Base-by-base conservation (phyloP, 768 basidiomycete species). In the Termitomyces sp. region DNA sequence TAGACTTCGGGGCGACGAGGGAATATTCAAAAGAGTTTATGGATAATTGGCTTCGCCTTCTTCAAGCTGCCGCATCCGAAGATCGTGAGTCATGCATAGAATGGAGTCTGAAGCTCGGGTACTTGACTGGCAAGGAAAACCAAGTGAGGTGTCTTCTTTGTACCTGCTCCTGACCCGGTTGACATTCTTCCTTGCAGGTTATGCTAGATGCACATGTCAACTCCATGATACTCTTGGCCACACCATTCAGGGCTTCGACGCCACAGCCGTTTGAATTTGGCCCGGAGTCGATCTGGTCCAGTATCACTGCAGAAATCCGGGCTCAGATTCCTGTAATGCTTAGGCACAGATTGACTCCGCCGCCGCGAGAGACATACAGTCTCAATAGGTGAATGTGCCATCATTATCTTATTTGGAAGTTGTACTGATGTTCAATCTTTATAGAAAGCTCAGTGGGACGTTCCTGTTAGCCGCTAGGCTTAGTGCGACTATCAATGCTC, bases 321-420 rank as follows among this genome's bases (percentile, higher is more conserved):
- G 80, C 76, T 3, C 79, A 82, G 35, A 98, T 99, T 47, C 95
- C 96, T 0, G 75, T 90, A 54, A 98, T 99, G 94, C 78, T 99
- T 56, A 77, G 81, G 63, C 79, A 97, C 66, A 79, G 95, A 49
- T 77, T 97, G 30, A 94, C 93, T 0, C 96, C 96, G 0, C 96
- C 96, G 2, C 96, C 96, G 0, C 76, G 83, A 57, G 95, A 98
- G 74, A 98, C 96, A 1, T 98, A 98, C 70, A 93, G 91, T 70
- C 73, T 98, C 54, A 98, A 99, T 69, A 75, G 94, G 88, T 87
- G 60, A 56, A 82, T 63, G 13, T 41, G 44, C 33, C 53, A 11
- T 41, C 41, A 47, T 35, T 26, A 20, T 30, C 10, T 55, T 20
- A 14, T 38, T 20, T 8, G 4, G 5, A 28, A 11, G 22, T 33